Evolutionary conservation across 2,329 filamentous ascomycete genomes (phyloP), one percentile per base, ranked within the genome.

Genomic region (Diaporthe destruens): DNA sequence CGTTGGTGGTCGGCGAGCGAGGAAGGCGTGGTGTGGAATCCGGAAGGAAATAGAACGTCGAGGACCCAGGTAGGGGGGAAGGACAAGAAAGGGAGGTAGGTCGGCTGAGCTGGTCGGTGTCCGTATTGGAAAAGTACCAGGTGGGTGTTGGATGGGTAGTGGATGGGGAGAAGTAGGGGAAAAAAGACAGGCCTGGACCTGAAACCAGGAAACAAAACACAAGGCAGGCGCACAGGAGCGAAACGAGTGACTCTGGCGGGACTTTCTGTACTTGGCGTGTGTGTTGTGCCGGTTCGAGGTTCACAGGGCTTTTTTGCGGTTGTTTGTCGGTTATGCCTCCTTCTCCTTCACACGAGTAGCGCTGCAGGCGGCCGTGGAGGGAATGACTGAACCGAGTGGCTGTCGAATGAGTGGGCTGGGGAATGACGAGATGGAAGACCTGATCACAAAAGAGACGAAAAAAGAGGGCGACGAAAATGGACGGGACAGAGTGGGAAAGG

Each of bases 171-270:
- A 47, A 47, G 44, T 18, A 47, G 49, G 39, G n/a, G 11, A 18
- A 18, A 55, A 55, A 49, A 59, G 51, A 47, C 42, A 44, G 56
- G 53, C 51, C 61, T 36, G 51, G 42, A 70, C 51, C 68, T 70
- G 68, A 70, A 61, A 70, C 68, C 29, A 68, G 61, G 49, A 67
- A 68, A 68, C 70, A 49, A 54, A 61, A 61, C 56, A 61, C 68
- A 70, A 70, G 23, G 18, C 42, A 53, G 42, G 44, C 56, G 68
- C 51, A 51, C 32, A 51, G 53, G 36, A 42, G 39, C 55, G 36
- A 70, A 70, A 61, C 70, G 61, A 68, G 70, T 68, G 51, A 69
- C 67, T 57, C 66, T 70, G 49, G 57, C 53, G 42, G 71, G 23
- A 47, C 39, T 55, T 32, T n/a, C n/a, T n/a, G n/a, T 34, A 44